Percentiles rank a stretch among this genome's conserved stretches.
These are phyloP conservation scores for Penicillium flavigenum DNA, from an alignment of 495 filamentous ascomycete species.

Conservation along the genomic window DNA sequence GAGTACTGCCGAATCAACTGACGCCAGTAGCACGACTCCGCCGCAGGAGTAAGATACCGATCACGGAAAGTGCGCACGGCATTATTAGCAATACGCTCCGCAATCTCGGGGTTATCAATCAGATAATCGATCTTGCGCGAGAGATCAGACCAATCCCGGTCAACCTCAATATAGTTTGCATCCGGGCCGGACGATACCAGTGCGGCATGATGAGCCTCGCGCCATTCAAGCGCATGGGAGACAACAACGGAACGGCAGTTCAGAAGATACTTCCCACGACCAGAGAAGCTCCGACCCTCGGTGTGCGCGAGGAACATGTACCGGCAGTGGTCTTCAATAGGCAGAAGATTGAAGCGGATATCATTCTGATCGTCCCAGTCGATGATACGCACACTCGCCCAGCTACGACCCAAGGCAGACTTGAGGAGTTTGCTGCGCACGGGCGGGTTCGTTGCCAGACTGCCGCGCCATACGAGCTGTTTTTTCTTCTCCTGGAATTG, in stretches of 20 bases:
- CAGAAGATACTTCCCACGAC: constrained; percentile 58
- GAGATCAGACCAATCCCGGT: constrained; percentile 54
- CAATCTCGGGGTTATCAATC: constrained; percentile 47
- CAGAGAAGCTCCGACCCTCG: constrained; percentile 57
- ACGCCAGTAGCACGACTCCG: constrained; percentile 62
- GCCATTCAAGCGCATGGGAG: constrained; percentile 42
- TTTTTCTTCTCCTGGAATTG: constrained; percentile 54
- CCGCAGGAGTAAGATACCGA: constrained; percentile 60
- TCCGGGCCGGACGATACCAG: constrained; percentile 48
- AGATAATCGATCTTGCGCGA: constrained; percentile 52
- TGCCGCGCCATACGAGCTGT: constrained; percentile 70
- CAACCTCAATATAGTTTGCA: constrained; percentile 61
- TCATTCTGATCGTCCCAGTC: constrained; percentile 46
- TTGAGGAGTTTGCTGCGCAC: constrained; percentile 49
- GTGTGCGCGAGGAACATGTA: constrained; percentile 61
- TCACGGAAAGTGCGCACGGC: constrained; percentile 54
- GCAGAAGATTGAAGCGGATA: constrained; percentile 39
- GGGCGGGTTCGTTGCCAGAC: constrained; percentile 34
- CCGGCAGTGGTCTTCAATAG: constrained; percentile 58
- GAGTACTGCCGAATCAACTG: constrained; percentile 51
- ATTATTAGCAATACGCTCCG: constrained; percentile 57
- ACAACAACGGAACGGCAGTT: constrained; percentile 61
- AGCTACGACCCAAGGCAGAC: constrained; percentile 42
- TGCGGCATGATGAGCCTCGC: constrained; percentile 42
- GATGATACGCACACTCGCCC: constrained; percentile 53